A percentile compares a stretch with the other conserved stretches of the same genome.
These are phyloP conservation scores for Xylaria flabelliformis DNA, from an alignment of 495 filamentous ascomycete species.

Conservation along the genomic window DNA sequence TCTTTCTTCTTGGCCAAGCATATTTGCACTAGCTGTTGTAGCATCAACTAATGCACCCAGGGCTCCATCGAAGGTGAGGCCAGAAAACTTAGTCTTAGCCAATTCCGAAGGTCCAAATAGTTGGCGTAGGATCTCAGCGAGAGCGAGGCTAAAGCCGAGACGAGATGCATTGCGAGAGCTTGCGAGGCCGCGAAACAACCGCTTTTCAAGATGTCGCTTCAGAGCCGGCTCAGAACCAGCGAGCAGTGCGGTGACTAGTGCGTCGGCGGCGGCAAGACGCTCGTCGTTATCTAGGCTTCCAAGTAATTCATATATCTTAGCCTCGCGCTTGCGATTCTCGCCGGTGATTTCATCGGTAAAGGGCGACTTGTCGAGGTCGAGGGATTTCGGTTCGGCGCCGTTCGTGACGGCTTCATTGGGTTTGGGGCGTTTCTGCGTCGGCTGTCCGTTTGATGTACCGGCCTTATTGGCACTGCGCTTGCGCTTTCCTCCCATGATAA, in stretches of 20 bases:
- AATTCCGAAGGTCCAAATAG: slow-evolving; percentile 58
- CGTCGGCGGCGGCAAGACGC: slow-evolving; percentile 57
- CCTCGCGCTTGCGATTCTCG: slow-evolving; percentile 55
- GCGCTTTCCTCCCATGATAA: slow-evolving; percentile 40
- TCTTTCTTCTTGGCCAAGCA: slow-evolving; percentile 79
- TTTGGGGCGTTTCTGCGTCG: slow-evolving; percentile 52
- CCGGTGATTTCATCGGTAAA: slow-evolving; percentile 52
- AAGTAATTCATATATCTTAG: slow-evolving; percentile 57
- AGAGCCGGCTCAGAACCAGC: slow-evolving; percentile 52
- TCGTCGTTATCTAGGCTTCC: slow-evolving; percentile 58
- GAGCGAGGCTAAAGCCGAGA: slow-evolving; percentile 86
- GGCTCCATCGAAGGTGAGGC: slow-evolving; percentile 60
- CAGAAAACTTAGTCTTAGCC: slow-evolving; percentile 50
- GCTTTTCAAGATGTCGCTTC: slow-evolving; percentile 59
- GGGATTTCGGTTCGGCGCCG: slow-evolving; percentile 34
- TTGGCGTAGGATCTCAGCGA: slow-evolving; percentile 79
- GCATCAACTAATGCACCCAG: slow-evolving; percentile 71
- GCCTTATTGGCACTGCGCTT: slow-evolving; percentile 50
- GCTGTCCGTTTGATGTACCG: slow-evolving; percentile 38
- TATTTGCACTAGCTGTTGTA: slow-evolving; percentile 67
- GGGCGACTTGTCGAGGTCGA: slow-evolving; percentile 48
- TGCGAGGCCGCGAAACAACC: slow-evolving; percentile 86
- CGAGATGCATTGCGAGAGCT: slow-evolving; percentile 89
- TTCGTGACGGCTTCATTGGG: slow-evolving; percentile 39
- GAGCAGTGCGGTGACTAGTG: slow-evolving; percentile 55